phyloP scores from a whole-genome alignment of 257 asterid species.

The Gentiana straminea region DNA sequence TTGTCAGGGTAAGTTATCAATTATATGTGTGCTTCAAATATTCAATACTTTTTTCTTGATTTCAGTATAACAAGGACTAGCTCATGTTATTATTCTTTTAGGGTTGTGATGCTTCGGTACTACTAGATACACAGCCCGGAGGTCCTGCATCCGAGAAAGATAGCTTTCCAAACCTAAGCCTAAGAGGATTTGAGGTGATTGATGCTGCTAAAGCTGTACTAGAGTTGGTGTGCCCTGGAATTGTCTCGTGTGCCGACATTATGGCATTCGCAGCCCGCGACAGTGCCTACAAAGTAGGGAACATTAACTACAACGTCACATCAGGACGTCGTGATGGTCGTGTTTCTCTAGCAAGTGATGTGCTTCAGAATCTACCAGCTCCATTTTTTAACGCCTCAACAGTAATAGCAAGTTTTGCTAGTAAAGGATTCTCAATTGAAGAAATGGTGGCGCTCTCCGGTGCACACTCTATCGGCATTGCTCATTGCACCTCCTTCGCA shows the following conservation, averaged over 20 bases:
- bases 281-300: constrained; percentile 30
- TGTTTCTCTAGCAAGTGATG: constrained; percentile 25
- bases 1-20: constrained; percentile 37
- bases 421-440: constrained; percentile 40
- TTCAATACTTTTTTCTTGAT: background rate
- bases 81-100: background rate
- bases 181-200: constrained; percentile 43
- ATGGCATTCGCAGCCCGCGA: constrained; percentile 54
- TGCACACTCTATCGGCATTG: constrained; percentile 44
- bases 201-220: constrained; percentile 39
- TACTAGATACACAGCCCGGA: constrained; percentile 28
- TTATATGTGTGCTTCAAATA: background rate
- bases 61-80: background rate
- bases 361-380: constrained; percentile 28
- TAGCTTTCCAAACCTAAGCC: constrained; percentile 28
- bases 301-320: constrained; percentile 27
- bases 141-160: constrained; percentile 31
- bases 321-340: constrained; percentile 49
- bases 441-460: constrained; percentile 63
- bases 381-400: constrained; percentile 33
- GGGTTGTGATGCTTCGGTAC: constrained; percentile 52
- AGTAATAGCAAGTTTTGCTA: constrained; percentile 28
- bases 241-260: constrained; percentile 49
- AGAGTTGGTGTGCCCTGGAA: constrained; percentile 31
- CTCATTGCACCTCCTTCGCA: constrained; percentile 32